Conservation (phyloP, 148 eudicot genomes). For the Limonium bicolor region DNA sequence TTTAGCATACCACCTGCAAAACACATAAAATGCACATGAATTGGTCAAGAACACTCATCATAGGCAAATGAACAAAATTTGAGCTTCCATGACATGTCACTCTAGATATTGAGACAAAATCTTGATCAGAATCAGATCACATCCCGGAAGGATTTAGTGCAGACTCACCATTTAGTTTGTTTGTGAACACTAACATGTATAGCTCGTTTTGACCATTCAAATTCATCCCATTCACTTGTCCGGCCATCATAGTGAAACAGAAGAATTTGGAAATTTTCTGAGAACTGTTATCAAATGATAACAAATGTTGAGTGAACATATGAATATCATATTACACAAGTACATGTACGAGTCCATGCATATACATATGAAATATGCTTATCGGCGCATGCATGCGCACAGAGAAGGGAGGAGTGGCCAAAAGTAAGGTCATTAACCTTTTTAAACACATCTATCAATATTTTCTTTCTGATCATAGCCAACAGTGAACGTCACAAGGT, state of each 20-base stretch:
- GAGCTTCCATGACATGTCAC: too few relatives aligned
- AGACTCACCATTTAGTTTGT: constrained; percentile 56
- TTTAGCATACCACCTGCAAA: constrained; percentile 75
- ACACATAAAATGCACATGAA: too few relatives aligned
- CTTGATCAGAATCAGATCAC: too few relatives aligned
- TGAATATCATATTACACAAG: background rate
- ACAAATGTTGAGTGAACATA: background rate
- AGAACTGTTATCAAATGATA: constrained; percentile 34
- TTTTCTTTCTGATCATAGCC: constrained; percentile 44
- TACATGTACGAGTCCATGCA: background rate
- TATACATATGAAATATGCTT: too few relatives aligned
- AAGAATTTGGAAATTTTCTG: constrained; percentile 76
- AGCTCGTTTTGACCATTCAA: constrained; percentile 83
- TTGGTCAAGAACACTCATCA: too few relatives aligned
- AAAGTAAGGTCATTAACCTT: constrained; percentile 33
- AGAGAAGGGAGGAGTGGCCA: background rate
- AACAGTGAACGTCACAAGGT: constrained; percentile 74
- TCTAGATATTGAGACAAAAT: too few relatives aligned
- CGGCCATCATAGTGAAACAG: constrained; percentile 91
- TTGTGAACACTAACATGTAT: constrained; percentile 62
- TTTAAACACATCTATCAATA: constrained; percentile 49
- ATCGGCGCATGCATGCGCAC: too few relatives aligned
- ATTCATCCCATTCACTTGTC: constrained; percentile 81
- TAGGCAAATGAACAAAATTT: background rate
- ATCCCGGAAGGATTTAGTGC: background rate